Percentiles rank a stretch among this genome's conserved stretches.
phyloP scores from a whole-genome alignment of 2,329 filamentous ascomycete genomes.

The Trichoderma koningii region DNA sequence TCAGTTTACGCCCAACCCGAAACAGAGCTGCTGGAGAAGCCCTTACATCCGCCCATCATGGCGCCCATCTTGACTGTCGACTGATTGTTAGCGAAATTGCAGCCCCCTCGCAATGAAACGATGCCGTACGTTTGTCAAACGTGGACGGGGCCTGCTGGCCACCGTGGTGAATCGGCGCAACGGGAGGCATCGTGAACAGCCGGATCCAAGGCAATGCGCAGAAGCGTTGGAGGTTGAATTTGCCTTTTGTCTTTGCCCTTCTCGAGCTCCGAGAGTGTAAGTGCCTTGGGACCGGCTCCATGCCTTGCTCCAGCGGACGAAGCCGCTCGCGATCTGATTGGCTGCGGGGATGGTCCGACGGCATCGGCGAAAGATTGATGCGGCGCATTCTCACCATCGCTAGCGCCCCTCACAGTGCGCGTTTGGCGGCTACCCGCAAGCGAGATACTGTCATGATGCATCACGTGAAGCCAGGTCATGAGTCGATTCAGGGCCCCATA shows the following conservation, averaged over 20 bases:
- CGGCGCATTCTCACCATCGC: conserved; percentile 25
- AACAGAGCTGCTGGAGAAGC: neutral
- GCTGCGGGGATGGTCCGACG: conserved; percentile 15
- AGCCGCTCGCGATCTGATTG: conserved; percentile 37
- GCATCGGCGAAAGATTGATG: conserved; percentile 37
- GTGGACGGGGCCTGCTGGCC: conserved; percentile 53
- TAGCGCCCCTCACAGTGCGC: conserved; percentile 36
- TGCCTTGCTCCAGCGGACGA: neutral
- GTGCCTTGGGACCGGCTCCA: neutral
- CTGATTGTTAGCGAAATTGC: conserved; percentile 31
- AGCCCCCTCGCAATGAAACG: conserved; percentile 15
- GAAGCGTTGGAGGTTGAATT: conserved; percentile 6
- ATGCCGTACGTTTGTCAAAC: conserved; percentile 55
- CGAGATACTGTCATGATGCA: conserved; percentile 35
- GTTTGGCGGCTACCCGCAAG: neutral
- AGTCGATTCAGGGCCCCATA: conserved; percentile 35
- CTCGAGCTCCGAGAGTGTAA: neutral
- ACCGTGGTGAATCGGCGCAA: conserved; percentile 42
- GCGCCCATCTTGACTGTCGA: conserved; percentile 79
- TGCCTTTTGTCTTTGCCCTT: neutral
- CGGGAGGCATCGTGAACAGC: conserved; percentile 44
- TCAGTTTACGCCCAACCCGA: conserved; percentile 37
- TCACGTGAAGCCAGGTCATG: conserved; percentile 43
- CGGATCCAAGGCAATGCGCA: neutral
- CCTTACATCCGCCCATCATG: conserved; percentile 97